phyloP scores from a whole-genome alignment of 2,329 filamentous ascomycete species.

The Fonsecaea multimorphosa region DNA sequence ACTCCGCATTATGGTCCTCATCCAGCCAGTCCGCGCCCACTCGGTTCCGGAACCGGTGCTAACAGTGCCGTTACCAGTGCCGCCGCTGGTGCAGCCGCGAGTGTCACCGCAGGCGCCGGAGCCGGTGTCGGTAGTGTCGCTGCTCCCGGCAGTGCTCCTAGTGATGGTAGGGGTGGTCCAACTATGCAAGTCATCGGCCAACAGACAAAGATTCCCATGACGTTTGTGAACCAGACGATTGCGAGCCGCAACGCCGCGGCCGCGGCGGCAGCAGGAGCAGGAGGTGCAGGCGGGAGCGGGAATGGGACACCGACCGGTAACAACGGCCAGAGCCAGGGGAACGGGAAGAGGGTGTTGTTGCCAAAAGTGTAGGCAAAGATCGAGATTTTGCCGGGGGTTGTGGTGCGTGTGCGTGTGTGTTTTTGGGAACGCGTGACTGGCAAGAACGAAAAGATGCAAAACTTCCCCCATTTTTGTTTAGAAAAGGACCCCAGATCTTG shows the following conservation, averaged over 20 bases:
- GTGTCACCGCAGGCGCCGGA: background rate
- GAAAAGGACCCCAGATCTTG: no score
- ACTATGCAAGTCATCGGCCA: constrained; percentile 15
- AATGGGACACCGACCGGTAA: background rate
- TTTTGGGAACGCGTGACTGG: no score
- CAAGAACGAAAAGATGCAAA: no score
- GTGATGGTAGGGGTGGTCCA: background rate
- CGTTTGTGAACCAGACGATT: constrained; percentile 35
- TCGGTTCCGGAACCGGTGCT: background rate
- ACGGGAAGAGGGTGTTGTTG: constrained; percentile 30
- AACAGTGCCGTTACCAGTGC: background rate
- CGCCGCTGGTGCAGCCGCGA: background rate
- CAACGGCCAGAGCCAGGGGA: constrained; percentile 20
- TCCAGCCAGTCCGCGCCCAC: background rate
- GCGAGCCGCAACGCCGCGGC: constrained; percentile 27
- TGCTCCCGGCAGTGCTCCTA: background rate
- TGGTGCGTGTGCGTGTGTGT: no score
- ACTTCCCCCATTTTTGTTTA: no score
- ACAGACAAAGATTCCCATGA: constrained; percentile 30
- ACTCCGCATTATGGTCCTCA: constrained; percentile 14
- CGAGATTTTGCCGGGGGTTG: no score
- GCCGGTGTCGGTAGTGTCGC: background rate
- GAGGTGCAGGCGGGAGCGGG: background rate
- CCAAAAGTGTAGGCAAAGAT: constrained; percentile 11
- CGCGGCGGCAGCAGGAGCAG: constrained; percentile 7